Percentiles rank a stretch among this genome's conserved stretches.
These are phyloP conservation scores for Hura crepitans DNA, from an alignment of 441 rosid genomes.

Conservation along the genomic window DNA sequence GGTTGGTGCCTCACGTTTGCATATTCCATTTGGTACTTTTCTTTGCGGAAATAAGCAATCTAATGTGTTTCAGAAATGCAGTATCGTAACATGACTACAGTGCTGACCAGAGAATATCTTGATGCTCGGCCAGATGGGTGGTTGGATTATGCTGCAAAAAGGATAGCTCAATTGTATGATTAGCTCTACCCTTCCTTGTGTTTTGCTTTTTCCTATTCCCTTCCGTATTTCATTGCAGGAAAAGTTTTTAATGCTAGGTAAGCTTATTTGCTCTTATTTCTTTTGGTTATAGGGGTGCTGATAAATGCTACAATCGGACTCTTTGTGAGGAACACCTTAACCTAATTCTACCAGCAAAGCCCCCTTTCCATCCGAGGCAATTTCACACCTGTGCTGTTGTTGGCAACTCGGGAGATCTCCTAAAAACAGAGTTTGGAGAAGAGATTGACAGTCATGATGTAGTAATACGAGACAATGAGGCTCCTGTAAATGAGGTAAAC, in stretches of 20 bases:
- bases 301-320: slow-evolving; percentile 74
- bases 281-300: slow-evolving; percentile 59
- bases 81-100: slow-evolving; percentile 98
- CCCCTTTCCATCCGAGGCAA: slow-evolving; percentile 88
- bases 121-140: slow-evolving; percentile 95
- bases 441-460: slow-evolving; percentile 96
- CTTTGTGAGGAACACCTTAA: slow-evolving; percentile 93
- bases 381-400: slow-evolving; percentile 87
- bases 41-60: slow-evolving; percentile 20
- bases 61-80: slow-evolving; percentile 44
- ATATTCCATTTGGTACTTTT: slow-evolving; percentile 5
- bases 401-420: slow-evolving; percentile 93
- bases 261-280: slow-evolving; percentile 16
- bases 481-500: slow-evolving; percentile 84
- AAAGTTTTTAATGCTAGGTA: not conserved
- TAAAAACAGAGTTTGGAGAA: slow-evolving; percentile 77
- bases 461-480: slow-evolving; percentile 92
- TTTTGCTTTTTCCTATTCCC: slow-evolving; percentile 15
- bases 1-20: slow-evolving; percentile 40
- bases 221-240: not conserved
- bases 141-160: slow-evolving; percentile 91
- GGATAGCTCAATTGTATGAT: slow-evolving; percentile 89
- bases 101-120: slow-evolving; percentile 89
- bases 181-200: slow-evolving; percentile 3
- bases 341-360: slow-evolving; percentile 74